Conservation (phyloP, 305 asterid genomes). For the Fraxinus sp. region DNA sequence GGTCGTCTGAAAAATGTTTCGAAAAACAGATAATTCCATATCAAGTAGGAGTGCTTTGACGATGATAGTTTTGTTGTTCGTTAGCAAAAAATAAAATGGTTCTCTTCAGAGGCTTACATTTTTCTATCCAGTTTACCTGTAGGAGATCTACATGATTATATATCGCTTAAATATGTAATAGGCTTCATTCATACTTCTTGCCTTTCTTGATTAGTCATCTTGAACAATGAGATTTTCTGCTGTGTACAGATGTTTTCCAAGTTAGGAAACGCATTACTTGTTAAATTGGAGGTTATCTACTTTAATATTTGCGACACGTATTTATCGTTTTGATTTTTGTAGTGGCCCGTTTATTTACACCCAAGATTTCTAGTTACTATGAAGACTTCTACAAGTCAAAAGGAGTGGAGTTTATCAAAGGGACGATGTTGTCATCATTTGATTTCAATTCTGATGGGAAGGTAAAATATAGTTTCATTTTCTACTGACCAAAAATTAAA, state of each 20-base stretch:
- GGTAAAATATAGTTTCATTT: constrained; percentile 41
- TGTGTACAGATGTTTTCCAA: background rate
- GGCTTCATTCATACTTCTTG: background rate
- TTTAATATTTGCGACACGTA: background rate
- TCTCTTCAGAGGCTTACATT: background rate
- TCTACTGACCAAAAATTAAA: background rate
- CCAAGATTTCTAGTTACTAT: constrained; percentile 64
- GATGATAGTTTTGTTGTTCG: background rate
- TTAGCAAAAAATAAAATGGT: background rate
- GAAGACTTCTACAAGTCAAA: constrained; percentile 78
- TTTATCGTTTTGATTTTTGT: constrained; percentile 29
- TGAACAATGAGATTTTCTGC: background rate
- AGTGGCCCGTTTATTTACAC: constrained; percentile 84
- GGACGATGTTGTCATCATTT: constrained; percentile 71
- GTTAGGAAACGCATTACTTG: background rate
- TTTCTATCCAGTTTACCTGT: background rate
- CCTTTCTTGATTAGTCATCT: background rate
- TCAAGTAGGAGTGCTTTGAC: background rate
- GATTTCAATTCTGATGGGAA: constrained; percentile 67
- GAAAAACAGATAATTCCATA: background rate
- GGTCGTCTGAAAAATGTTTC: background rate
- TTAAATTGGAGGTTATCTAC: background rate
- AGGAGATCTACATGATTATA: background rate
- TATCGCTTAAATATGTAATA: background rate
- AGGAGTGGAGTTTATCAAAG: constrained; percentile 78